Conservation (phyloP, 1,284 basidiomycete species). For the Cutaneotrichosporon mucoides region DNA sequence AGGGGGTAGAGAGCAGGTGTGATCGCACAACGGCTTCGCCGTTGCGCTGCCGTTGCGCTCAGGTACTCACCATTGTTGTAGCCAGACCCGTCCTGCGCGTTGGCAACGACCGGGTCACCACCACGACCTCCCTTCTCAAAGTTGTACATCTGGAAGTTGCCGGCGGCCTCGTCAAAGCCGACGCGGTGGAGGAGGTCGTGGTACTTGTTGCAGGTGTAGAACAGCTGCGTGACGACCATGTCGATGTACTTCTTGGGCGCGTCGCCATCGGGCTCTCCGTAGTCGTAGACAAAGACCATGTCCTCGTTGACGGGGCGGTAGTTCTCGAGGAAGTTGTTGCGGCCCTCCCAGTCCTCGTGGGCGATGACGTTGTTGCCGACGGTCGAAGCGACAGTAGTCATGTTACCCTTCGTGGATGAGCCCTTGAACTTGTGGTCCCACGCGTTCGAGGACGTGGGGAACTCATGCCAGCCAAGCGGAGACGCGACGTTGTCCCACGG, state of each 20-base stretch:
- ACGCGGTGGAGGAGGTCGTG: constrained; percentile 58
- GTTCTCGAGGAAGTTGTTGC: constrained; percentile 68
- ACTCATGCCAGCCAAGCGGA: constrained; percentile 79
- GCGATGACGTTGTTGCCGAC: constrained; percentile 79
- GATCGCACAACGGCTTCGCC: no score
- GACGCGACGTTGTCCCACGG: constrained; percentile 69
- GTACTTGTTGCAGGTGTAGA: constrained; percentile 83
- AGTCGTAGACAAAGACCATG: constrained; percentile 67
- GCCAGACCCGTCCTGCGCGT: constrained; percentile 89
- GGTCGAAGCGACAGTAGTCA: constrained; percentile 68
- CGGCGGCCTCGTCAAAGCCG: constrained; percentile 83
- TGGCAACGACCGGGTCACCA: constrained; percentile 85
- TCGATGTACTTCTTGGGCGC: constrained; percentile 71
- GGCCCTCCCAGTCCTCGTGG: constrained; percentile 64
- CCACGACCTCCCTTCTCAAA: constrained; percentile 82
- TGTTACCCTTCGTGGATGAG: constrained; percentile 35
- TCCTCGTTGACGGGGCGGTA: constrained; percentile 66
- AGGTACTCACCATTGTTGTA: constrained; percentile 57
- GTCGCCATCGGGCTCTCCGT: constrained; percentile 53
- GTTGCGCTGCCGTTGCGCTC: constrained; percentile 12
- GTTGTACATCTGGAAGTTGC: constrained; percentile 98
- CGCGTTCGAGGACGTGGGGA: constrained; percentile 49
- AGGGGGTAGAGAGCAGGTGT: no score
- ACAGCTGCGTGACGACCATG: constrained; percentile 78
- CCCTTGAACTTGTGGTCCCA: constrained; percentile 38